These are phyloP conservation scores for Rhynchospora pubera DNA, from an alignment of 176 grass and related monocot species.

Conservation along the genomic window DNA sequence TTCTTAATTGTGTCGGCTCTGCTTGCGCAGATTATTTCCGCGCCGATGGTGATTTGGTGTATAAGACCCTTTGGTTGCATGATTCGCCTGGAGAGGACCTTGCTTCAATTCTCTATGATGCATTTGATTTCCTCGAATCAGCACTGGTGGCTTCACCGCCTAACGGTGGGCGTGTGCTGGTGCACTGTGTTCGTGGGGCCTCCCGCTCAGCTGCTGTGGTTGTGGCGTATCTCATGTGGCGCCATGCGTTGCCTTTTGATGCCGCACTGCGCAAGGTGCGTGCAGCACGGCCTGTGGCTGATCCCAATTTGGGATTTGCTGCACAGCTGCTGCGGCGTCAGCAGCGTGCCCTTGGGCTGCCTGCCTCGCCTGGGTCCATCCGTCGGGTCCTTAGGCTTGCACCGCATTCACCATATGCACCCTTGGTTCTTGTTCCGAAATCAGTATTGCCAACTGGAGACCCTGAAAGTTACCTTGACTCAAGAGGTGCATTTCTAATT, in stretches of 20 bases:
- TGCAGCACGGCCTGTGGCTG: slow-evolving; percentile 22
- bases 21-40: slow-evolving; percentile 41
- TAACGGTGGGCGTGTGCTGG: slow-evolving; percentile 31
- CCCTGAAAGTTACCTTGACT: slow-evolving; percentile 30
- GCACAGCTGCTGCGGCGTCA: slow-evolving; percentile 46
- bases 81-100: slow-evolving; percentile 48
- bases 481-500: slow-evolving; percentile 37
- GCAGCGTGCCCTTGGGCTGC: slow-evolving; percentile 14
- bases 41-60: slow-evolving; percentile 24
- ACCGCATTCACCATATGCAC: slow-evolving; percentile 41
- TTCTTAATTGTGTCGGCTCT: slow-evolving; percentile 45
- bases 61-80: slow-evolving; percentile 44
- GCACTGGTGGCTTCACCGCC: slow-evolving; percentile 18
- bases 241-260: slow-evolving; percentile 28
- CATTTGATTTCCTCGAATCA: slow-evolving; percentile 44
- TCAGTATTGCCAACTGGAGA: neutral
- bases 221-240: slow-evolving; percentile 57
- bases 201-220: slow-evolving; percentile 41
- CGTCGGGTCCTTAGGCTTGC: slow-evolving; percentile 30
- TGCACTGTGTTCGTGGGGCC: slow-evolving; percentile 39
- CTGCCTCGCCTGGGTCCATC: slow-evolving; percentile 23
- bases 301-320: slow-evolving; percentile 49
- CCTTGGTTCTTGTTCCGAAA: slow-evolving; percentile 41
- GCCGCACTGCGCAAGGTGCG: slow-evolving; percentile 37
- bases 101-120: slow-evolving; percentile 38